Conservation (phyloP, 1,139 yeast species). For the Komagataea norvegica region DNA sequence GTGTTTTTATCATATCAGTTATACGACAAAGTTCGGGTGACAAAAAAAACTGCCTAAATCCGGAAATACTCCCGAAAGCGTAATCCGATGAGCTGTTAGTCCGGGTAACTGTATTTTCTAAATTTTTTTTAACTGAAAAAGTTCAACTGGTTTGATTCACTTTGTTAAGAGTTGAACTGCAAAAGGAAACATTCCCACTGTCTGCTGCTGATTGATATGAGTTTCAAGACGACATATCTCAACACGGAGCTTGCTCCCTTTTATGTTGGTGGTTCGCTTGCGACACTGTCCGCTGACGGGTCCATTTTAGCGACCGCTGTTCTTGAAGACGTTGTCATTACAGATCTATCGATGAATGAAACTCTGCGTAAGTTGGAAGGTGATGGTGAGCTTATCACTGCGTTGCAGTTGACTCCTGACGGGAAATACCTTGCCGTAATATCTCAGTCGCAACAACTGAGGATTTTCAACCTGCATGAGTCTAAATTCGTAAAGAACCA, state of each 20-base stretch:
- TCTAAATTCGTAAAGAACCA: slow-evolving; percentile 46
- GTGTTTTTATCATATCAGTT: too few species aligned
- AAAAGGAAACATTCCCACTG: too few species aligned
- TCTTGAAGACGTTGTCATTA: slow-evolving; percentile 65
- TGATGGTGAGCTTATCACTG: slow-evolving; percentile 80
- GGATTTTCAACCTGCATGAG: slow-evolving; percentile 44
- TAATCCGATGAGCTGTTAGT: slow-evolving; percentile 6
- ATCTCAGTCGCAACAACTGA: slow-evolving; percentile 80
- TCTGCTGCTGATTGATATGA: too few species aligned
- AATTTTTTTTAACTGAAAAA: slow-evolving; percentile 1
- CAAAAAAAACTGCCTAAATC: too few species aligned
- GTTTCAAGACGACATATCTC: slow-evolving; percentile 33
- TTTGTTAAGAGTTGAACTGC: too few species aligned
- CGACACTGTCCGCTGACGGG: slow-evolving; percentile 64
- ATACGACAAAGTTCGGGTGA: too few species aligned
- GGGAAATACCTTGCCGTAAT: slow-evolving; percentile 65
- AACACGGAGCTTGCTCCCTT: slow-evolving; percentile 61
- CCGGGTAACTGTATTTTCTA: slow-evolving; percentile 6
- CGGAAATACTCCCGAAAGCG: neutral
- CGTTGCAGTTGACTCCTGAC: slow-evolving; percentile 71
- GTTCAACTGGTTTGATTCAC: too few species aligned
- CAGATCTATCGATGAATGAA: slow-evolving; percentile 56
- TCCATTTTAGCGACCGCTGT: slow-evolving; percentile 73
- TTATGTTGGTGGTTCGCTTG: slow-evolving; percentile 80
- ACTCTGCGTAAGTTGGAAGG: slow-evolving; percentile 66